Evolutionary conservation across 2,329 filamentous ascomycete species (phyloP).

Genomic region (Thielaviopsis euricoi): DNA sequence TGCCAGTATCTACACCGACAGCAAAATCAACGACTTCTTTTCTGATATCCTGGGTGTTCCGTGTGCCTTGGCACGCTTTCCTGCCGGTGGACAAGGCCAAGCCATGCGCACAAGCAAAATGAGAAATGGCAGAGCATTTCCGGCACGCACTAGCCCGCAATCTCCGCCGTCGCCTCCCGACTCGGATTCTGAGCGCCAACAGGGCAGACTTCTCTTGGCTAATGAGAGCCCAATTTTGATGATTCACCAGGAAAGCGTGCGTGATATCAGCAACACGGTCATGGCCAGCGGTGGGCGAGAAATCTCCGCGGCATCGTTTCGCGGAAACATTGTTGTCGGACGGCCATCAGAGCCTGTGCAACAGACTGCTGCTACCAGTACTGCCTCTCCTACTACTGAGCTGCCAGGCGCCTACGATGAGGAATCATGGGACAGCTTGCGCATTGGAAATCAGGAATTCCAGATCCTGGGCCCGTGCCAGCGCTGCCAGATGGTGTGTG

Average conservation of each 20-base stretch:
- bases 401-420: conserved; percentile 47
- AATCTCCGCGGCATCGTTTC: conserved; percentile 60
- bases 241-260: conserved; percentile 65
- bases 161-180: conserved; percentile 33
- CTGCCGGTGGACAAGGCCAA: conserved; percentile 42
- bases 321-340: conserved; percentile 58
- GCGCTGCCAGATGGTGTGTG: conserved; percentile 90
- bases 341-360: conserved; percentile 30
- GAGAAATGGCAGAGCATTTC: conserved; percentile 5
- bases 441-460: conserved; percentile 47
- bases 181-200: conserved; percentile 32
- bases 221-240: conserved; percentile 91
- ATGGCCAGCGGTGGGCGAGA: neutral
- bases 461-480: conserved; percentile 69
- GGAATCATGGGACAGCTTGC: conserved; percentile 56
- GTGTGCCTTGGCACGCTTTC: conserved; percentile 73
- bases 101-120: conserved; percentile 51
- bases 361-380: too few relatives aligned
- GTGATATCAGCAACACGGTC: conserved; percentile 38
- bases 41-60: conserved; percentile 57
- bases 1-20: conserved; percentile 52
- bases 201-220: conserved; percentile 53
- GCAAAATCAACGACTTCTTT: conserved; percentile 59
- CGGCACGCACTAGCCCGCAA: neutral
- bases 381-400: neutral